phyloP scores from a whole-genome alignment of 371 early-diverging fungal species.

The Mucor plumbeus region DNA sequence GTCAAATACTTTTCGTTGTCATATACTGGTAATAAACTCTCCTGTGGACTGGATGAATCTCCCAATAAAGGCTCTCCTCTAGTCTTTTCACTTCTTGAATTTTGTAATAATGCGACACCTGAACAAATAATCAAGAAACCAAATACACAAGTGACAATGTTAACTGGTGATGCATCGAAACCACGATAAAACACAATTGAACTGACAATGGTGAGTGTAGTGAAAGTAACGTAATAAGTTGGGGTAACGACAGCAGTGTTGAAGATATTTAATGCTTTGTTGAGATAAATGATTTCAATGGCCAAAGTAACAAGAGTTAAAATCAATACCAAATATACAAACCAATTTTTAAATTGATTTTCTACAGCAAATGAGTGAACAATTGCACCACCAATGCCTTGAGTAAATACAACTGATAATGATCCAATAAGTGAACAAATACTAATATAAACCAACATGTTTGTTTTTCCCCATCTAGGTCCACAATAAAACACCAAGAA shows the following conservation, averaged over 20 bases:
- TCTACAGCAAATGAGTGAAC: constrained; percentile 82
- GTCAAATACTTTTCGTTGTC: constrained; percentile 27
- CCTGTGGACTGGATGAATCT: constrained; percentile 21
- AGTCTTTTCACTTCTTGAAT: constrained; percentile 29
- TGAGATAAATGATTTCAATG: constrained; percentile 93
- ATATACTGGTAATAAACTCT: constrained; percentile 14
- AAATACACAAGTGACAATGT: constrained; percentile 84
- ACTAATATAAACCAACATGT: constrained; percentile 86
- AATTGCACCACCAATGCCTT: constrained; percentile 91
- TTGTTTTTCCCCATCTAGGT: constrained; percentile 83
- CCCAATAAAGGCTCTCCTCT: constrained; percentile 26
- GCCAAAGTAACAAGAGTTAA: constrained; percentile 81
- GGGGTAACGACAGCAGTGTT: constrained; percentile 91
- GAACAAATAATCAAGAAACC: constrained; percentile 90
- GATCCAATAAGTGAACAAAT: constrained; percentile 91
- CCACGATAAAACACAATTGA: constrained; percentile 90
- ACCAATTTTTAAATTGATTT: constrained; percentile 89
- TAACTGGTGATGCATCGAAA: constrained; percentile 76
- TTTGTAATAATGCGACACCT: constrained; percentile 49
- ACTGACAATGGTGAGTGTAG: constrained; percentile 89
- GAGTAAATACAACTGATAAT: constrained; percentile 90
- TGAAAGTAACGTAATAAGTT: constrained; percentile 94
- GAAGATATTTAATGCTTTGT: constrained; percentile 94
- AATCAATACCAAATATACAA: constrained; percentile 81
- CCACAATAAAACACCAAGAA: constrained; percentile 79